Percentiles rank a stretch among this genome's conserved stretches.
Conservation (phyloP, 352 stramenopile species). For the Chrysophaeum taylorii region DNA sequence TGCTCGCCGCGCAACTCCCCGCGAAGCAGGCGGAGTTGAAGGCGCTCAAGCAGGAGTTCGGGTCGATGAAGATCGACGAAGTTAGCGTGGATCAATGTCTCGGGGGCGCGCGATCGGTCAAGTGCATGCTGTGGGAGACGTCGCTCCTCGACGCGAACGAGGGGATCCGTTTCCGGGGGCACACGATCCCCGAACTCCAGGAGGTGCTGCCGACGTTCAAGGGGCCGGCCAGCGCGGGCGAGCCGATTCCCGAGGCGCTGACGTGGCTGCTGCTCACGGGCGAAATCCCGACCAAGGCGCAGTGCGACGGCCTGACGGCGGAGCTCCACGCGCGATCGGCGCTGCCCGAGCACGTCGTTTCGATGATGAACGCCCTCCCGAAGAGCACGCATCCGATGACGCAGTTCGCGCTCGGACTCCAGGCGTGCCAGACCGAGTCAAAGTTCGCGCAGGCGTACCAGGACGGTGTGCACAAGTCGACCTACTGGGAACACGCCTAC, state of each 20-base stretch:
- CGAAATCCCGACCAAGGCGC: slow-evolving; percentile 88
- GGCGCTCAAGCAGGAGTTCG: slow-evolving; percentile 83
- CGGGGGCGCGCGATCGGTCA: slow-evolving; percentile 88
- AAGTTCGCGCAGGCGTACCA: slow-evolving; percentile 92
- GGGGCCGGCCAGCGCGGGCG: slow-evolving; percentile 64
- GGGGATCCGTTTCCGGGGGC: slow-evolving; percentile 95
- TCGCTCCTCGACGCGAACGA: slow-evolving; percentile 62
- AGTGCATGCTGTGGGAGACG: slow-evolving; percentile 98
- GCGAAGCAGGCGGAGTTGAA: slow-evolving; percentile 78
- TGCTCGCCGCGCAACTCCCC: slow-evolving; percentile 72
- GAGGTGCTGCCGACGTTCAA: slow-evolving; percentile 76
- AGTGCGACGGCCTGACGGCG: slow-evolving; percentile 83
- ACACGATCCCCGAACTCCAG: slow-evolving; percentile 97
- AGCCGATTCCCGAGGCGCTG: slow-evolving; percentile 90
- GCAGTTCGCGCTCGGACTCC: slow-evolving; percentile 83
- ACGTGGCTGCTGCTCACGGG: slow-evolving; percentile 94
- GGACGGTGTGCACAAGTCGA: slow-evolving; percentile 89
- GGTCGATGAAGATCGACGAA: slow-evolving; percentile 72
- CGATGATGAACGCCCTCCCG: slow-evolving; percentile 81
- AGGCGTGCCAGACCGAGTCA: slow-evolving; percentile 65
- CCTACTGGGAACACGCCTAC: slow-evolving; percentile 92
- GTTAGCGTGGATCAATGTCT: slow-evolving; percentile 93
- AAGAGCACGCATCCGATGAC: slow-evolving; percentile 99
- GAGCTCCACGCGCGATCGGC: slow-evolving; percentile 86
- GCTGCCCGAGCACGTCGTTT: slow-evolving; percentile 85